phyloP scores from a whole-genome alignment of 257 asterid genomes.

The Avicennia marina region DNA sequence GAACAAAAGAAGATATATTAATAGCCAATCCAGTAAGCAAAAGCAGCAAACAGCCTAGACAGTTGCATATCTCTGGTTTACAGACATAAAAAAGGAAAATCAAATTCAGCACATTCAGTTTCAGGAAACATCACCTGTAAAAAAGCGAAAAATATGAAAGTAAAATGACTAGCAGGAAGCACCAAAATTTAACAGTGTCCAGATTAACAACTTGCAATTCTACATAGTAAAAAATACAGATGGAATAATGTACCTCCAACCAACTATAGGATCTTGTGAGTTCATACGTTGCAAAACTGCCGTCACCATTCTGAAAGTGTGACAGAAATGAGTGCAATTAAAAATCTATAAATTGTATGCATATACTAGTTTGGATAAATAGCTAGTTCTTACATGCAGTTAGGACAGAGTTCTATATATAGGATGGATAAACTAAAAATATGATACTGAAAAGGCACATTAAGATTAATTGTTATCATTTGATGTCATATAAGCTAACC shows the following conservation, averaged over 20 bases:
- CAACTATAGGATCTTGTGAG: constrained; percentile 71
- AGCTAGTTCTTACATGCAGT: no score
- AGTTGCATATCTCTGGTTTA: no score
- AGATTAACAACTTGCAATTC: background rate
- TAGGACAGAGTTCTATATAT: no score
- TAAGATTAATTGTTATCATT: background rate
- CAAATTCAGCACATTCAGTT: background rate
- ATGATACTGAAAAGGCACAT: no score
- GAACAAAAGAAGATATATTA: no score
- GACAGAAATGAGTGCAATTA: background rate
- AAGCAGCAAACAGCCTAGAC: no score
- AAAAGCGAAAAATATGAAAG: background rate
- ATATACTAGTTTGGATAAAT: no score
- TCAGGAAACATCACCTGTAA: background rate
- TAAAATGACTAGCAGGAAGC: background rate
- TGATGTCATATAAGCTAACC: background rate
- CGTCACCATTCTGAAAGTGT: constrained; percentile 50
- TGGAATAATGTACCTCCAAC: constrained; percentile 51
- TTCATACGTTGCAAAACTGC: constrained; percentile 72
- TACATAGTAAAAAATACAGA: background rate
- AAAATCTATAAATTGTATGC: no score
- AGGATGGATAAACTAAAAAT: no score
- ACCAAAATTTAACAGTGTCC: background rate
- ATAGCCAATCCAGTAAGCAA: no score
- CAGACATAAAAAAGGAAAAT: no score